Evolutionary conservation across 805 yeast species (phyloP).

Genomic region (Barnettozyma californica): DNA sequence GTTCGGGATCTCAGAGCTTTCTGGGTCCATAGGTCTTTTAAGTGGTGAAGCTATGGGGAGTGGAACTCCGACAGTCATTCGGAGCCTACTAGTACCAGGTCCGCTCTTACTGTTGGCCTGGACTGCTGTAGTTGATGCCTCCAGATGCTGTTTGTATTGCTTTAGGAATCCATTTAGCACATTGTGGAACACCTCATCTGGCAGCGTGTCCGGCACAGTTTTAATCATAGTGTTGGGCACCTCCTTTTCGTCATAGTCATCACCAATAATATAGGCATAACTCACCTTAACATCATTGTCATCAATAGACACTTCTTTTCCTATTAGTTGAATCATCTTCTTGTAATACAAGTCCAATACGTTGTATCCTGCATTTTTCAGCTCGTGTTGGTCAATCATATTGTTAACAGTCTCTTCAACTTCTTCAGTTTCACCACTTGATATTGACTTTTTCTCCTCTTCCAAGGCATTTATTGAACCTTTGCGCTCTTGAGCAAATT

Average conservation of each 20-base stretch:
- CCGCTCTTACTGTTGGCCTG: not conserved
- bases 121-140: not conserved
- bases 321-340: constrained; percentile 46
- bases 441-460: constrained; percentile 6
- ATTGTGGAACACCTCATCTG: constrained; percentile 12
- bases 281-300: constrained; percentile 8
- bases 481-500: constrained; percentile 11
- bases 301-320: constrained; percentile 24
- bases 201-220: constrained; percentile 27
- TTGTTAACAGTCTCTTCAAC: constrained; percentile 3
- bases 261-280: constrained; percentile 9
- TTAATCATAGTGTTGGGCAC: constrained; percentile 10
- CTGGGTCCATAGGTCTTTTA: constrained; percentile 13
- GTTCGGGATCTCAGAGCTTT: constrained; percentile 5
- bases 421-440: not conserved
- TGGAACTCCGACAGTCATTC: not conserved
- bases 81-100: not conserved
- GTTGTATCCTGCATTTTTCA: constrained; percentile 31
- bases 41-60: constrained; percentile 9
- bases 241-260: not conserved
- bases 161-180: not conserved
- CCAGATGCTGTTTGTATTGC: not conserved
- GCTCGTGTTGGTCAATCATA: constrained; percentile 14
- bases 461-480: constrained; percentile 17
- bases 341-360: constrained; percentile 43